These are phyloP conservation scores for Ustilago lituana DNA, from an alignment of 1,284 basidiomycete genomes.

Conservation along the genomic window DNA sequence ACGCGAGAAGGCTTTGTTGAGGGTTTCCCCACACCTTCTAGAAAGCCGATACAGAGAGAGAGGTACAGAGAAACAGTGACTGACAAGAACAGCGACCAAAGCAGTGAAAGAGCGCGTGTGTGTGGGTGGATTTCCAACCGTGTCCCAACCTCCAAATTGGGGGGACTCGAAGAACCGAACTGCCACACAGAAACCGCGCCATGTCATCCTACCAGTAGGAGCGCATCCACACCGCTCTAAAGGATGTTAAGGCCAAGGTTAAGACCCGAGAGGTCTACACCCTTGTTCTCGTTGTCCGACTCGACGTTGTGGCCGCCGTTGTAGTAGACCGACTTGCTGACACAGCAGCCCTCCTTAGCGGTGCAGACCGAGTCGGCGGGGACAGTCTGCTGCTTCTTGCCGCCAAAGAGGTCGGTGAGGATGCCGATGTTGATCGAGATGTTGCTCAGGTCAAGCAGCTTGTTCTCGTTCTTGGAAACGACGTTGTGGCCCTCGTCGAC, in stretches of 20 bases:
- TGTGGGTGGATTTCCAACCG: not conserved
- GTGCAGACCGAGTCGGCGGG: slow-evolving; percentile 30
- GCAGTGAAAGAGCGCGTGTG: too few species aligned
- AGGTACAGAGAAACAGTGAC: too few species aligned
- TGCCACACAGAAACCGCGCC: not conserved
- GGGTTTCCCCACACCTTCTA: too few species aligned
- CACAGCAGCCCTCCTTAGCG: slow-evolving; percentile 34
- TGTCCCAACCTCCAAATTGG: not conserved
- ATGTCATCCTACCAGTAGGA: too few species aligned
- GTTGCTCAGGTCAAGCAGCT: slow-evolving; percentile 39
- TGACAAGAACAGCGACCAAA: too few species aligned
- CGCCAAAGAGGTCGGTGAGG: slow-evolving; percentile 24
- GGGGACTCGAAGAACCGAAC: not conserved
- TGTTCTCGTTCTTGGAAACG: slow-evolving; percentile 40
- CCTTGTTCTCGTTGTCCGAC: slow-evolving; percentile 39
- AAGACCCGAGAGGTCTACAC: slow-evolving; percentile 30
- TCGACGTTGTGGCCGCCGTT: slow-evolving; percentile 47
- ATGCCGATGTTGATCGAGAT: slow-evolving; percentile 30
- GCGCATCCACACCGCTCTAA: too few species aligned
- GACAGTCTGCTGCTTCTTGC: slow-evolving; percentile 25
- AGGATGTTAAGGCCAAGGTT: slow-evolving; percentile 46
- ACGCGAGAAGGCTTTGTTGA: too few species aligned
- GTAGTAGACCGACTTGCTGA: slow-evolving; percentile 39
- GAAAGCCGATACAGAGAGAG: too few species aligned
- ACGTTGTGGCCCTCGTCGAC: slow-evolving; percentile 51